phyloP scores from a whole-genome alignment of 306 rosid genomes.

The Echinosophora koreensis region DNA sequence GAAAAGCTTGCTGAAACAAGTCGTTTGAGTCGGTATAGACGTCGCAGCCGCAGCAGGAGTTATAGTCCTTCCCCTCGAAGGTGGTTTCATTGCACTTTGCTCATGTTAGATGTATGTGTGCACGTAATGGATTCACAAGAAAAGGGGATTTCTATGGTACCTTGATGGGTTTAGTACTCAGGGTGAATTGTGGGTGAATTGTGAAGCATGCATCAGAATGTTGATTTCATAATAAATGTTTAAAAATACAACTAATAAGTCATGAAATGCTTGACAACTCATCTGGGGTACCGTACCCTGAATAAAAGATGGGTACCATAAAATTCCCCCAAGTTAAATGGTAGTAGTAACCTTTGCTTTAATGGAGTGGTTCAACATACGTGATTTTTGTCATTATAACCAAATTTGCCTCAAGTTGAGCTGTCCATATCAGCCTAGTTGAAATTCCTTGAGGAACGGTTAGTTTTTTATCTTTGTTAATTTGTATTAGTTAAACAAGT shows the following conservation, averaged over 20 bases:
- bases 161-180: not conserved
- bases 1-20: conserved; percentile 97
- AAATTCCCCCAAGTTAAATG: too few species aligned
- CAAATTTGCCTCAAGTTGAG: conserved; percentile 10
- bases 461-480: not conserved
- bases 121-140: not conserved
- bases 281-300: too few species aligned
- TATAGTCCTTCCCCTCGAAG: conserved; percentile 89
- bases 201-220: not conserved
- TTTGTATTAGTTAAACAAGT: not conserved
- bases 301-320: too few species aligned
- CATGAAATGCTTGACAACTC: not conserved
- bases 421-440: not conserved
- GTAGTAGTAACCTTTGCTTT: not conserved
- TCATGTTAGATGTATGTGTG: not conserved
- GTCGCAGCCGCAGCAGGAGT: conserved; percentile 79
- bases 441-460: conserved; percentile 17
- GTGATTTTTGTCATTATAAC: not conserved
- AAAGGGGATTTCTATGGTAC: not conserved
- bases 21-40: conserved; percentile 79
- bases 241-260: not conserved
- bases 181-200: not conserved
- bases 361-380: conserved; percentile 29
- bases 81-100: conserved; percentile 44
- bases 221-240: not conserved